phyloP scores from a whole-genome alignment of 2,329 filamentous ascomycete genomes.

The Colletotrichum sp. region DNA sequence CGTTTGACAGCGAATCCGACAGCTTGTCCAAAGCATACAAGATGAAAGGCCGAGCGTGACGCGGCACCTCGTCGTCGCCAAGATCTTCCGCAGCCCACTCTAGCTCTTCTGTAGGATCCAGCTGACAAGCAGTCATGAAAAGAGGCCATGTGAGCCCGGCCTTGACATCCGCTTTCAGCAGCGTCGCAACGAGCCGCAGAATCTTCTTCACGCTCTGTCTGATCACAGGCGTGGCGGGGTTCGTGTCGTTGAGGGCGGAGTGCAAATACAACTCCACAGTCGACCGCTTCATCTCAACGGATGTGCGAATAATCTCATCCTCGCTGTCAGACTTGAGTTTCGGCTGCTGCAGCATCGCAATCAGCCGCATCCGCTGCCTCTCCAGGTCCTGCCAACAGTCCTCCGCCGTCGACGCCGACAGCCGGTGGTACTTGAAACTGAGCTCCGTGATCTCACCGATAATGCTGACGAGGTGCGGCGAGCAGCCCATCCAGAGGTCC shows the following conservation, averaged over 20 bases:
- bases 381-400: conserved; percentile 14
- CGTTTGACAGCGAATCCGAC: conserved; percentile 42
- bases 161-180: conserved; percentile 33
- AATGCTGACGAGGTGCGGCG: conserved; percentile 44
- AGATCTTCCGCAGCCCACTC: conserved; percentile 27
- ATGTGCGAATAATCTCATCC: conserved; percentile 35
- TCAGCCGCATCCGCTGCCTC: conserved; percentile 1
- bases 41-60: conserved; percentile 40
- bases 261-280: conserved; percentile 45
- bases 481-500: conserved; percentile 49
- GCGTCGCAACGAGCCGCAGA: conserved; percentile 33
- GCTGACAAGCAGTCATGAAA: conserved; percentile 46
- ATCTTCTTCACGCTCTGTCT: conserved; percentile 33
- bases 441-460: conserved; percentile 45
- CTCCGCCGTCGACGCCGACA: conserved; percentile 1
- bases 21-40: conserved; percentile 40
- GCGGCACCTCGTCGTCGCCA: conserved; percentile 10
- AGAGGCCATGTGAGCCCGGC: conserved; percentile 45
- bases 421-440: conserved; percentile 34
- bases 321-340: conserved; percentile 22
- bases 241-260: conserved; percentile 43
- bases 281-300: conserved; percentile 45
- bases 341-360: neutral
- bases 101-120: conserved; percentile 39
- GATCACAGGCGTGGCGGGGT: conserved; percentile 34